Percentiles rank a stretch among this genome's conserved stretches.
Conservation (phyloP, 1,139 yeast genomes). For the Diutina sp. region DNA sequence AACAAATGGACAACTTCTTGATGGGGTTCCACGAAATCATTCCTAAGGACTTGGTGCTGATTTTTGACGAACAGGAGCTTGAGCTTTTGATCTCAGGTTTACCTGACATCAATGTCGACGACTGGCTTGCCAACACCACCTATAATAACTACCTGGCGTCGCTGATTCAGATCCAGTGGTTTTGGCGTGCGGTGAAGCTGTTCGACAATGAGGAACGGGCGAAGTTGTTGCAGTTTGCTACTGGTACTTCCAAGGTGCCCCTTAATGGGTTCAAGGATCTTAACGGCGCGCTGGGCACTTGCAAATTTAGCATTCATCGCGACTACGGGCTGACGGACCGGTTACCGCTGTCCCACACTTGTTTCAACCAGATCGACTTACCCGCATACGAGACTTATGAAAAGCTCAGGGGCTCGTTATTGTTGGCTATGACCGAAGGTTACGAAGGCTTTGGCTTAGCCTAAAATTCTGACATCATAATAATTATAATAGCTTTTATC, state of each 20-base stretch:
- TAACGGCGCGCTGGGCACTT: constrained; percentile 78
- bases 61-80: constrained; percentile 91
- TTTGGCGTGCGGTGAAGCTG: constrained; percentile 96
- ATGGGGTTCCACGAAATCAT: constrained; percentile 87
- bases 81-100: constrained; percentile 88
- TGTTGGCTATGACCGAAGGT: constrained; percentile 87
- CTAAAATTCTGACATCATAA: constrained; percentile 5
- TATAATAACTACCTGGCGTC: constrained; percentile 79
- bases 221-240: constrained; percentile 84
- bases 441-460: constrained; percentile 94
- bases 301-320: constrained; percentile 81
- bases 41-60: constrained; percentile 74
- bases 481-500: too few species aligned
- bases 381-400: constrained; percentile 92
- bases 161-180: constrained; percentile 88
- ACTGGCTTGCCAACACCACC: constrained; percentile 81
- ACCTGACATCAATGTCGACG: constrained; percentile 92
- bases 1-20: constrained; percentile 78
- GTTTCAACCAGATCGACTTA: constrained; percentile 88
- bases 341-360: constrained; percentile 90
- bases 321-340: constrained; percentile 82
- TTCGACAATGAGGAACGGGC: constrained; percentile 94
- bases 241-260: constrained; percentile 97
- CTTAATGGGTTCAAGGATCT: constrained; percentile 85
- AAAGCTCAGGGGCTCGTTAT: constrained; percentile 63